Evolutionary conservation across 768 basidiomycete genomes (phyloP), one percentile per base, ranked within the genome.

Genomic region (Suillus subalutaceus): DNA sequence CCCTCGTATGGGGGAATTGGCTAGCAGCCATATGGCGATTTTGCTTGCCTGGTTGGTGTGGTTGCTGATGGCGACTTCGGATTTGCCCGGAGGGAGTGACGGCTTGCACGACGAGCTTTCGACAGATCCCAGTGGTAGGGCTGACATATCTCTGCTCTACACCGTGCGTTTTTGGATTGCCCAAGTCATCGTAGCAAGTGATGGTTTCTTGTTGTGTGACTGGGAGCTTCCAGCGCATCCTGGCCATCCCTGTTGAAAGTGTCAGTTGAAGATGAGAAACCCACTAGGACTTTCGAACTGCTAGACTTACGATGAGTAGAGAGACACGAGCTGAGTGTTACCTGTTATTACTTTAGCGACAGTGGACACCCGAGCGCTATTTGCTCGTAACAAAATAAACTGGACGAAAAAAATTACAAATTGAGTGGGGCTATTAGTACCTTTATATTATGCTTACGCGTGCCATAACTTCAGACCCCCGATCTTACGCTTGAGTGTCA

Each of bases 91-190:
- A 13, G 7, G 70, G 69, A 10, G 63, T 37, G 41, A 66, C 57
- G n/a, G 71, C 43, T 56, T 71, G 70, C 3, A 71, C n/a, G 10
- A 50, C 13, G 43, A 71, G 70, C 38, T 37, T 63, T 38, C 67
- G 59, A 30, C 70, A 71, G 26, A 50, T 1, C 8, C 70, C 70
- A 23, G 67, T 71, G 15, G 65, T 60, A n/a, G 70, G 61, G 41
- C 70, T 69, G 32, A 71, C 40, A 18, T 69, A 71, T 58, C 70
- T 60, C 61, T 69, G 70, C 18, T 72, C 67, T 2, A 5, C 41
- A 6, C 61, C 67, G 30, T 71, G 70, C 1, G 8, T 53, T 35
- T 65, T 64, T 35, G n/a, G 53, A 0, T 30, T 52, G 18, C 61
- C 61, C 23, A 63, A 41, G 5, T 62, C 40, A 10, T 65, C 64